A percentile compares a stretch with the other conserved stretches of the same genome.
phyloP scores from a whole-genome alignment of 1,284 basidiomycete genomes.

The Apiotrichum sp. region DNA sequence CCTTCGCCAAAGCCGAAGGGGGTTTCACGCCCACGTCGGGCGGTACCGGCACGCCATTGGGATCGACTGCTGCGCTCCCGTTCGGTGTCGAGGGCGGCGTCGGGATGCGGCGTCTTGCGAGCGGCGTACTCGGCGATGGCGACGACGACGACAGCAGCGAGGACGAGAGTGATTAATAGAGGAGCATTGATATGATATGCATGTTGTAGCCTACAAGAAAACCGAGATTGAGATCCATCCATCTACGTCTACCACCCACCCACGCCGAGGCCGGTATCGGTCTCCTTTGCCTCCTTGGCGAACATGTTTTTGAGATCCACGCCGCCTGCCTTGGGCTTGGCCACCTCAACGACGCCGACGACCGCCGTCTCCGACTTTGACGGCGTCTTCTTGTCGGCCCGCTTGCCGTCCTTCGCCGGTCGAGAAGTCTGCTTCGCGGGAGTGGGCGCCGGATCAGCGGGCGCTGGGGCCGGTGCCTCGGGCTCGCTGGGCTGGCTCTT shows the following conservation, averaged over 20 bases:
- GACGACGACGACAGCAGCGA: constrained; percentile 29
- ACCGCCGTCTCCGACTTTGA: constrained; percentile 20
- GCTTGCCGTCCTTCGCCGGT: not conserved
- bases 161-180: constrained; percentile 27
- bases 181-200: not conserved
- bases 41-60: not conserved
- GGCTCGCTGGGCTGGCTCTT: constrained; percentile 4
- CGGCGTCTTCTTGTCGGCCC: constrained; percentile 7
- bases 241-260: constrained; percentile 8
- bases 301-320: constrained; percentile 24
- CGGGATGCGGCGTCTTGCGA: constrained; percentile 30
- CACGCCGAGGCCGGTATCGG: constrained; percentile 2
- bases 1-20: not conserved
- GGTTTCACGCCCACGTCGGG: not conserved
- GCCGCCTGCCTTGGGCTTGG: constrained; percentile 11
- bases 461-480: not conserved
- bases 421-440: not conserved
- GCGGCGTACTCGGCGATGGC: constrained; percentile 19
- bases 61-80: not conserved
- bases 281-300: constrained; percentile 3
- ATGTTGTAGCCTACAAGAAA: constrained; percentile 5
- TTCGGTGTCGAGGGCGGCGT: constrained; percentile 34
- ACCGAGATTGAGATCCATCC: not conserved
- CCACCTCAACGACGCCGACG: constrained; percentile 26
- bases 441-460: not conserved